Base-by-base conservation (phyloP, 2,329 filamentous ascomycete species). In the Graphilbum ipis-grandicollis region DNA sequence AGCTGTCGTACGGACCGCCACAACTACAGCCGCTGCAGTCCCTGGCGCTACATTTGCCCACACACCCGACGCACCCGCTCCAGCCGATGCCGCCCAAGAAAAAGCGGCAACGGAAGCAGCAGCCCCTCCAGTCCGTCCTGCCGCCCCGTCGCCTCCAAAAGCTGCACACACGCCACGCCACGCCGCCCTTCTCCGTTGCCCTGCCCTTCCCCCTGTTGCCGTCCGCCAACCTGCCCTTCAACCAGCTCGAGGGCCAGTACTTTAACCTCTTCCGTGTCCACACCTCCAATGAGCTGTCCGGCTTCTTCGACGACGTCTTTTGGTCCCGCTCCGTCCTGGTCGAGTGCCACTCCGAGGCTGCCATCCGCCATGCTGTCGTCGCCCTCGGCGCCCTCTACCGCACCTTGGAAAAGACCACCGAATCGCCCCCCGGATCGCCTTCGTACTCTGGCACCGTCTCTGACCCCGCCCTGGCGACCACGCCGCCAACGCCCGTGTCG, bases 301-400 rank as follows among this genome's bases (percentile, higher is more conserved):
- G 75, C 12, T 79, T 74, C 49, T 79, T 79, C 42, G 70, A 78
- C 48, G 68, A 65, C 17, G 59, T 65, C 2, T 79, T 79, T 48
- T 80, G 75, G 75, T 72, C 64, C 1, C 59, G 64, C 31, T 65
- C 66, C 25, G 72, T 79, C 2, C 51, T 79, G 9, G 68, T 73
- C 45, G 71, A 74, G 50, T 77, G 71, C 36, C 71, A 79, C 44
- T 59, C 62, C 1, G 69, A 76, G 47, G 56, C 65, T 12, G 63
- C 73, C 19, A 71, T 79, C 40, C 66, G 68, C 12, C 71, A 79
- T 50, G 71, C 74, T 10, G 72, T 79, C 9, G 63, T 79, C 19
- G 75, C 75, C 6, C 56, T 80, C 8, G 75, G 73, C 14, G 72
- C 73, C 4, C 55, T 80, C 29, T 78, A 79, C 52, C 77, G 77